These are phyloP conservation scores for Tolypocladium ovalisporum DNA, from an alignment of 2,329 filamentous ascomycete species.

Conservation along the genomic window DNA sequence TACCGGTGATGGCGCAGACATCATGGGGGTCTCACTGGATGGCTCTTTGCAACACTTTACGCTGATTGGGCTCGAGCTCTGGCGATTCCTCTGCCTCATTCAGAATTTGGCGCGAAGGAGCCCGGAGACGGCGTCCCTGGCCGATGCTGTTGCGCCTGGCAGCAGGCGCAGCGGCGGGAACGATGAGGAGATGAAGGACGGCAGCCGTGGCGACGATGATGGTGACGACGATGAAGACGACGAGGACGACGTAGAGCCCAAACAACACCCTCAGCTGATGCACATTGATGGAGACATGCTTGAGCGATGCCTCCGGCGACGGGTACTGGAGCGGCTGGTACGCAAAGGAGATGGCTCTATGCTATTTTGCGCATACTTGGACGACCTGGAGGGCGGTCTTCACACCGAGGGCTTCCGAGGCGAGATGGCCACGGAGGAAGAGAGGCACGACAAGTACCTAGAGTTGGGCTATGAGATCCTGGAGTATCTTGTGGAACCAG, in stretches of 20 bases:
- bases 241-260: slow-evolving; percentile 21
- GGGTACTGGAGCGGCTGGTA: slow-evolving; percentile 32
- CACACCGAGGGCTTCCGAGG: slow-evolving; percentile 24
- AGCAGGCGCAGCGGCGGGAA: slow-evolving; percentile 6
- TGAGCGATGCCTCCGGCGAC: slow-evolving; percentile 36
- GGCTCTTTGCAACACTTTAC: slow-evolving; percentile 62
- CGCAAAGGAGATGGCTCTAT: slow-evolving; percentile 17
- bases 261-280: slow-evolving; percentile 34
- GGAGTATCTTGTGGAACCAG: slow-evolving; percentile 39
- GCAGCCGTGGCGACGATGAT: slow-evolving; percentile 1
- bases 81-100: slow-evolving; percentile 61
- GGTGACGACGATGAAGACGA: slow-evolving; percentile 12
- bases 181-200: slow-evolving; percentile 9
- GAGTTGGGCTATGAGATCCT: slow-evolving; percentile 42
- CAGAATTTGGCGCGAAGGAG: slow-evolving; percentile 53
- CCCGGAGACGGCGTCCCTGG: slow-evolving; percentile 30
- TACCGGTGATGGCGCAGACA: slow-evolving; percentile 34
- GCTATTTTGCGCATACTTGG: slow-evolving; percentile 37
- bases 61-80: slow-evolving; percentile 49
- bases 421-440: slow-evolving; percentile 8
- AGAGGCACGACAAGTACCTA: slow-evolving; percentile 25
- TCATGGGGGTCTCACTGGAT: slow-evolving; percentile 57
- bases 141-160: background rate
- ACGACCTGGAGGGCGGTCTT: slow-evolving; percentile 33
- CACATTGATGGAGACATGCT: slow-evolving; percentile 61